phyloP scores from a whole-genome alignment of 2,329 filamentous ascomycete genomes.

The Leptographium galeiforme region DNA sequence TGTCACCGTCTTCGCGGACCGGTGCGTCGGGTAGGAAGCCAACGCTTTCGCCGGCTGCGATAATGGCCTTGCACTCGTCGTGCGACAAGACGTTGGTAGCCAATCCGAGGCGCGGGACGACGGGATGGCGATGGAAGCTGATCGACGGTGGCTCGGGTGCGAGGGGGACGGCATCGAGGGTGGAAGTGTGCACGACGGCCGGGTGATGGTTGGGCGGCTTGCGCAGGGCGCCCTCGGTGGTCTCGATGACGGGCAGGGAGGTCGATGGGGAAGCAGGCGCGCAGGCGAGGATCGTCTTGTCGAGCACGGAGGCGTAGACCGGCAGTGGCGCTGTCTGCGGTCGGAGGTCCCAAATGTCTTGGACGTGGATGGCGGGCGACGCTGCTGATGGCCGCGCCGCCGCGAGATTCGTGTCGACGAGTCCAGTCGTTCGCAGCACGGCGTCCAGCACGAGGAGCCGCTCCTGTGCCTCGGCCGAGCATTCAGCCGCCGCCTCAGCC shows the following conservation, averaged over 20 bases:
- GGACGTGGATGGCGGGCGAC: slow-evolving; percentile 37
- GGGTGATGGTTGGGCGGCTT: slow-evolving; percentile 57
- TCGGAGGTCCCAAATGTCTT: slow-evolving; percentile 48
- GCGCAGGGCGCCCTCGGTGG: slow-evolving; percentile 41
- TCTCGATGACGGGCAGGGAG: slow-evolving; percentile 46
- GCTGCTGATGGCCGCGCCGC: slow-evolving; percentile 15
- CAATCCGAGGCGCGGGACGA: slow-evolving; percentile 47
- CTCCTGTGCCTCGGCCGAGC: slow-evolving; percentile 35
- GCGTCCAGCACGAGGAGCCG: slow-evolving; percentile 49
- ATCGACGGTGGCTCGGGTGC: slow-evolving; percentile 29
- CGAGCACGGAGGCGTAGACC: slow-evolving; percentile 43
- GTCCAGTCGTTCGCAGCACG: slow-evolving; percentile 48
- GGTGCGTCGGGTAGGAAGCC: slow-evolving; percentile 56
- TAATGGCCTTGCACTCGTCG: slow-evolving; percentile 51
- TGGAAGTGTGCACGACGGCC: slow-evolving; percentile 50
- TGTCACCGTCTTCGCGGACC: slow-evolving; percentile 49
- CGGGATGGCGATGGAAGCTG: slow-evolving; percentile 45
- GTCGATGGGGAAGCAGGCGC: slow-evolving; percentile 23
- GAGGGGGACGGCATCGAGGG: slow-evolving; percentile 42
- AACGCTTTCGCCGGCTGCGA: slow-evolving; percentile 51
- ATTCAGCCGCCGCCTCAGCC: slow-evolving; percentile 19
- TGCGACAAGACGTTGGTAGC: slow-evolving; percentile 46
- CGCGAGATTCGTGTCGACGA: slow-evolving; percentile 35
- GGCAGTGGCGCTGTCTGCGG: slow-evolving; percentile 21
- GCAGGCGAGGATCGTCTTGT: slow-evolving; percentile 37